phyloP scores from a whole-genome alignment of 106 monocot genomes.

The Dendrobium huoshanense region DNA sequence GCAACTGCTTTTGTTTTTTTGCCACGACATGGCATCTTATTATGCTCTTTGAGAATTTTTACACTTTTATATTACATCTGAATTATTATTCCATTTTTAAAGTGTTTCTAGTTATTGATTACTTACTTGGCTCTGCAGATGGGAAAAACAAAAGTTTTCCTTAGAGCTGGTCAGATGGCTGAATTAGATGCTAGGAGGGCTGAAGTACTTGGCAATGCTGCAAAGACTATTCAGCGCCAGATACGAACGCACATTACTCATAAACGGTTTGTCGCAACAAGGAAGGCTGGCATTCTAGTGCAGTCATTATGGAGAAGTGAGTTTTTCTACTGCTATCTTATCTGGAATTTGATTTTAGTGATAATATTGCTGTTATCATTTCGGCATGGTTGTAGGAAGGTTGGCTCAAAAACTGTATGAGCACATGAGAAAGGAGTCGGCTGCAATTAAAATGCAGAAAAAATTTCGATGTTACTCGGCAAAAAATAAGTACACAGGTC shows the following conservation, averaged over 20 bases:
- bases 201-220: conserved; percentile 77
- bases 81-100: neutral
- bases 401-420: conserved; percentile 74
- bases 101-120: conserved; percentile 14
- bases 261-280: conserved; percentile 62
- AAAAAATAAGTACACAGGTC: conserved; percentile 47
- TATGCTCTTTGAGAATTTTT: neutral
- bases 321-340: conserved; percentile 1
- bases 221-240: conserved; percentile 79
- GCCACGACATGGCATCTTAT: neutral
- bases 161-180: conserved; percentile 99
- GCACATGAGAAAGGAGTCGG: conserved; percentile 57
- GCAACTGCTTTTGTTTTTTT: neutral
- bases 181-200: conserved; percentile 89
- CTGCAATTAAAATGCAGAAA: conserved; percentile 86
- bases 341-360: neutral
- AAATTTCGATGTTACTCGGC: conserved; percentile 49
- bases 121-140: conserved; percentile 46
- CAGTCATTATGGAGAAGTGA: conserved; percentile 89
- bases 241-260: conserved; percentile 79
- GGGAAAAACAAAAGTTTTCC: conserved; percentile 93
- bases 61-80: neutral
- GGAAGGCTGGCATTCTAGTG: conserved; percentile 57
- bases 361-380: conserved; percentile 8
- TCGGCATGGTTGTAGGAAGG: conserved; percentile 49